Percentiles rank a stretch among this genome's conserved stretches.
Evolutionary conservation across 2,329 filamentous ascomycete species (phyloP).

Genomic region (Mycosphaerella sp.): DNA sequence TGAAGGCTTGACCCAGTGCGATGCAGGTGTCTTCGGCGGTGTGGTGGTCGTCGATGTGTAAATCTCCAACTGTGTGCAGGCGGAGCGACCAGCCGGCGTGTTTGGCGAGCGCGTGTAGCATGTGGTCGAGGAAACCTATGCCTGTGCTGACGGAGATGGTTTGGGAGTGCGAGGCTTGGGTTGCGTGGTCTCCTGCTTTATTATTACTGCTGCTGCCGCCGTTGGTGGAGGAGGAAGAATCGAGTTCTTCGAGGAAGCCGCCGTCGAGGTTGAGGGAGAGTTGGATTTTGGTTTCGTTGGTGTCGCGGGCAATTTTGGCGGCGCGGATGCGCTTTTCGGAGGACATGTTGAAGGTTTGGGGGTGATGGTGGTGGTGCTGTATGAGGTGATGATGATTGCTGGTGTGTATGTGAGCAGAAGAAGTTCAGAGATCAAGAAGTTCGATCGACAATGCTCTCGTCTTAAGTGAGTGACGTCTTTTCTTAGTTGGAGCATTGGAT

Average conservation of each 20-base stretch:
- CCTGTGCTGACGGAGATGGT: conserved; percentile 84
- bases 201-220: conserved; percentile 42
- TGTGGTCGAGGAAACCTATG: conserved; percentile 97
- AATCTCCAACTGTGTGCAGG: conserved; percentile 75
- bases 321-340: conserved; percentile 49
- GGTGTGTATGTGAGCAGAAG: not conserved
- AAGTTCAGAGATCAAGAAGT: not conserved
- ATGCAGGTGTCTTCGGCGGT: conserved; percentile 94
- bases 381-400: not conserved
- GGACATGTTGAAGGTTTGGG: conserved; percentile 20
- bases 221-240: not conserved
- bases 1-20: conserved; percentile 79
- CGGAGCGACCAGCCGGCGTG: conserved; percentile 90
- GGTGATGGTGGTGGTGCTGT: not conserved
- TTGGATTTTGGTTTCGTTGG: conserved; percentile 97
- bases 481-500: conserved; percentile 1
- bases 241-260: conserved; percentile 49
- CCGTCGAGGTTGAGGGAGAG: conserved; percentile 90
- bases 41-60: conserved; percentile 98
- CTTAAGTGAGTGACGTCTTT: conserved; percentile 5
- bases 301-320: conserved; percentile 75
- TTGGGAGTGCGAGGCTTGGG: conserved; percentile 76
- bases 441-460: not conserved
- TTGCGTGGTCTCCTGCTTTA: conserved; percentile 58
- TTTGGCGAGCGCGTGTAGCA: conserved; percentile 94